Evolutionary conservation across 805 yeast species (phyloP), one percentile per base, ranked within the genome.

Genomic region (Scheffersomyces lignosus): DNA sequence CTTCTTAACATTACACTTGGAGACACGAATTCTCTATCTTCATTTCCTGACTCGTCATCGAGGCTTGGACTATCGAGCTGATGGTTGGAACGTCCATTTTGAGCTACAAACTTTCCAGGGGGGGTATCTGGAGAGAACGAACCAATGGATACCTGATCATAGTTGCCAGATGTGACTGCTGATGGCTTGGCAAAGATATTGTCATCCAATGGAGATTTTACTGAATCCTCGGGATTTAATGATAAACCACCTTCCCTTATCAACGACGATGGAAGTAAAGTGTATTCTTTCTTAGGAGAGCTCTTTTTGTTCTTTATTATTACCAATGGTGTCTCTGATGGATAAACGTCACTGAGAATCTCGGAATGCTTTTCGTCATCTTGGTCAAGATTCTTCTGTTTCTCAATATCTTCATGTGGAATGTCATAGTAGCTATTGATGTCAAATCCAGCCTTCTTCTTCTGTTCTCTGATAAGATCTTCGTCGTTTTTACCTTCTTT

Each of bases 301-400:
- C 39, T 47, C 26, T 37, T 37, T 10, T 44, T 42, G 20, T 47
- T 49, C 43, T 66, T 65, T 27, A 48, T 54, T 25, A 67, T 47
- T 3, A 60, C 52, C 29, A 69, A 51, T 6, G 71, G 71, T 3
- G 58, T 43, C 30, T 63, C 67, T 18, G 48, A 50, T 3, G 67
- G 62, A 32, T 52, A 64, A 0, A 61, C 43, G 31, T 73, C 78
- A 43, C 75, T 68, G 17, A 69, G 50, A 4, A 68, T 60, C 35
- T 73, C 78, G 2, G 67, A 65, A 20, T 47, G 48, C 40, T 60
- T 64, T 13, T 64, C 70, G 29, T 66, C 69, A 20, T 59, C 56
- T 8, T 27, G 12, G 9, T 34, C 42, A 6, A 30, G 29, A 2
- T 24, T 32, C 8, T 15, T 16, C 9, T 28, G 14, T 3, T 40